Conservation (phyloP, 164 flowering plant genomes). For the Sextonia rubra region DNA sequence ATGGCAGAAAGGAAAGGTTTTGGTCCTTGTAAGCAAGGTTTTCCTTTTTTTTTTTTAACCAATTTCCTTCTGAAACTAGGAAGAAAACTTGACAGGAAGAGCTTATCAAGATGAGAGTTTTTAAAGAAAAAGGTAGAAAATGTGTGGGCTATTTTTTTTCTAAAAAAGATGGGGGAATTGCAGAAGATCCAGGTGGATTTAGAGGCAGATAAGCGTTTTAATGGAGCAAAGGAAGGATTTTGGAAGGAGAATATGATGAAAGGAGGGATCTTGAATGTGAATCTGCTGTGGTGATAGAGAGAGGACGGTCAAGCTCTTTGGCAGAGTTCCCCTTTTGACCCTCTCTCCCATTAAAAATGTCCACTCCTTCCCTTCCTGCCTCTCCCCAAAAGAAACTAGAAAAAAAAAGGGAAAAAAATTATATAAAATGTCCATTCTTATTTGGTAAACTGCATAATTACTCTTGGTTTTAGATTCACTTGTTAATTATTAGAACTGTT, state of each 20-base stretch:
- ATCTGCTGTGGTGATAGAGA: not conserved
- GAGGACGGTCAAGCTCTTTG: conserved; percentile 1
- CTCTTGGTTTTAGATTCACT: not conserved
- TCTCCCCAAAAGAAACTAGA: not conserved
- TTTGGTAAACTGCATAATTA: not conserved
- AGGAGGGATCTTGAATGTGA: conserved; percentile 9
- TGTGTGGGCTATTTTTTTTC: too few relatives aligned
- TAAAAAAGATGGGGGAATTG: not conserved
- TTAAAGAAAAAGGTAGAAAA: not conserved
- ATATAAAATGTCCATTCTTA: not conserved
- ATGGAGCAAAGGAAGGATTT: not conserved
- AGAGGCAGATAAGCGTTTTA: not conserved
- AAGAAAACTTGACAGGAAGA: not conserved
- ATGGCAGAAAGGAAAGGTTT: not conserved
- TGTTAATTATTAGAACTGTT: too few relatives aligned
- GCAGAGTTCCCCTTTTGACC: not conserved
- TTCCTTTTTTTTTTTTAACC: too few relatives aligned
- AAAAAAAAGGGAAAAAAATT: too few relatives aligned
- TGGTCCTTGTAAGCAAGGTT: too few relatives aligned
- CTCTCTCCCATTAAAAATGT: not conserved
- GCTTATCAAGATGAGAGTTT: not conserved
- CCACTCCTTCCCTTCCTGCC: not conserved
- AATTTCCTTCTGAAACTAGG: not conserved
- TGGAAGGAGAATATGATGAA: conserved; percentile 5
- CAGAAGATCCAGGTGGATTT: conserved; percentile 2